Percentiles rank a stretch among this genome's conserved stretches.
Evolutionary conservation across 1,284 basidiomycete genomes (phyloP).

Genomic region (Leccinum angustisporum): DNA sequence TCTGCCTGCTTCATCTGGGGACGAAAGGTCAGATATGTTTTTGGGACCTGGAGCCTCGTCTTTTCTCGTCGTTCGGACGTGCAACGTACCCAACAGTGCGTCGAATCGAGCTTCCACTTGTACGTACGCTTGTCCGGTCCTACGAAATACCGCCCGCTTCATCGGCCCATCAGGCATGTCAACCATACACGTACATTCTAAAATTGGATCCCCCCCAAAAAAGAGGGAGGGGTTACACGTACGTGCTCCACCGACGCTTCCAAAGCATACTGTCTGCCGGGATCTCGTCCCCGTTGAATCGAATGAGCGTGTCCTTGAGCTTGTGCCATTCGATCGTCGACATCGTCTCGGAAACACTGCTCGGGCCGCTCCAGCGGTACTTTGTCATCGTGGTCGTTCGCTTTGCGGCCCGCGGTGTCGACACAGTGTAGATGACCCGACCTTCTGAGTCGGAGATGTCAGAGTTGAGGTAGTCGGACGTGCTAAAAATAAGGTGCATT

Average conservation of each 20-base stretch:
- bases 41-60: not conserved
- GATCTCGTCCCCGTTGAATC: constrained; percentile 24
- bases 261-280: constrained; percentile 23
- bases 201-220: not conserved
- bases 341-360: constrained; percentile 28
- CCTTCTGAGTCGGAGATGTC: constrained; percentile 23
- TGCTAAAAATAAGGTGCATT: constrained; percentile 28
- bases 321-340: constrained; percentile 30
- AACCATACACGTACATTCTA: not conserved
- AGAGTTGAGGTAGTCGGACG: constrained; percentile 24
- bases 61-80: not conserved
- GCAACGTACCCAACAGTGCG: constrained; percentile 25
- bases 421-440: constrained; percentile 26
- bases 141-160: constrained; percentile 30
- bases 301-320: constrained; percentile 24
- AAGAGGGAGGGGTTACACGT: constrained; percentile 4
- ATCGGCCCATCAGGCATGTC: not conserved
- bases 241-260: constrained; percentile 28
- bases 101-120: constrained; percentile 31
- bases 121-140: constrained; percentile 29
- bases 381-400: constrained; percentile 28
- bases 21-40: not conserved
- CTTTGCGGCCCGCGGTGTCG: constrained; percentile 20
- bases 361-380: constrained; percentile 27
- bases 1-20: constrained; percentile 24